Base-by-base conservation (phyloP, 2,329 filamentous ascomycete genomes). In the Botrytis deweyae region DNA sequence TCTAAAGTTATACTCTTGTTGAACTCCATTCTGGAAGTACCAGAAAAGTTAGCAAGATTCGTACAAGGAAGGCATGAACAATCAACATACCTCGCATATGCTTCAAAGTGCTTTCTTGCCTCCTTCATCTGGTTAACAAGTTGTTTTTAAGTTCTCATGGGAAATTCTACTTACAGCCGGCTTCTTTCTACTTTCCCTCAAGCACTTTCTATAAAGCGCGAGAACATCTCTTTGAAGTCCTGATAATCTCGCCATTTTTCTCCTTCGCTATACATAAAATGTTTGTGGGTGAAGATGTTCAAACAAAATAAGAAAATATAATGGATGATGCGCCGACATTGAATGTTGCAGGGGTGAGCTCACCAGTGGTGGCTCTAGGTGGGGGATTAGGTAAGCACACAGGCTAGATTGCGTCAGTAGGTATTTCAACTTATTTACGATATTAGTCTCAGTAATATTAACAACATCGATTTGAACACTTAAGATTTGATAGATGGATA, bases 221-320 rank as follows among this genome's bases (percentile, higher is more conserved):
- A 98, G 83, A 5, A 98, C 95, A 80, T 97, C 94, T 79, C 89
- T 91, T 82, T 98, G 95, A n/a, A 98, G 86, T 52, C 96, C 96
- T 12, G 95, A 97, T 40, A 95, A 85, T 78, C 90, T 87, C 84
- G 38, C 70, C 70, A 72, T 72, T 2, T 40, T 36, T 4, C 4
- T 58, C 10, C 20, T 29, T 38, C 6, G 25, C 25, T 18, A 29
- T 29, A 29, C 38, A 67, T 7, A 18, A 36, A 52, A 16, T 38
- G 22, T n/a, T 52, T 49, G 16, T 67, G 25, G 38, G 6, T 38
- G 25, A 55, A 40, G 65, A 55, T 29, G 46, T 67, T 18, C 36
- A 5, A 20, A 40, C 16, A n/a, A 44, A 52, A n/a, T 18, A 38
- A 62, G 38, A 65, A 64, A 71, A 63, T 20, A 64, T 20, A 64